A percentile compares a stretch with the other conserved stretches of the same genome.
phyloP scores from a whole-genome alignment of 2,329 filamentous ascomycete species.

The Ascochyta pisi region DNA sequence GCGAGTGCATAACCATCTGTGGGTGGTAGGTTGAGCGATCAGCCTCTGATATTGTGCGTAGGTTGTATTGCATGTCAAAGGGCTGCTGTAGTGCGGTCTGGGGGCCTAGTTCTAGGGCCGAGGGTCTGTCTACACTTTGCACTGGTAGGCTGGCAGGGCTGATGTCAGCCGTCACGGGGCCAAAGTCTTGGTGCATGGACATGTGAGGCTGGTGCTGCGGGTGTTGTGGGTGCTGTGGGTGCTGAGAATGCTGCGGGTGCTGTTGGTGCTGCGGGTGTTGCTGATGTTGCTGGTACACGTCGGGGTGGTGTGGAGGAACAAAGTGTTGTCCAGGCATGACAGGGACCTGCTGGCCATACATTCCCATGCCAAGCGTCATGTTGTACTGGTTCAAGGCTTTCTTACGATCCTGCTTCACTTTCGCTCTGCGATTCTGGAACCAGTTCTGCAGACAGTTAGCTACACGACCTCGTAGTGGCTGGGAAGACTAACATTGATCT shows the following conservation, averaged over 20 bases:
- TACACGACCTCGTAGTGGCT: not conserved
- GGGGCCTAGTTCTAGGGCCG: slow-evolving; percentile 39
- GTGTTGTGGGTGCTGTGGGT: slow-evolving; percentile 16
- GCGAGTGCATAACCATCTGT: slow-evolving; percentile 46
- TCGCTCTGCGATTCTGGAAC: slow-evolving; percentile 62
- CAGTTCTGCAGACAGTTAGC: slow-evolving; percentile 56
- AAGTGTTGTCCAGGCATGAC: slow-evolving; percentile 31
- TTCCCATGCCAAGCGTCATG: slow-evolving; percentile 42
- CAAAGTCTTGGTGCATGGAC: slow-evolving; percentile 38
- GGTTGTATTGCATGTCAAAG: slow-evolving; percentile 44
- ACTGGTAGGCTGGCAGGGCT: slow-evolving; percentile 45
- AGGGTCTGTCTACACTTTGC: slow-evolving; percentile 40
- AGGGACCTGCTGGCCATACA: slow-evolving; percentile 29
- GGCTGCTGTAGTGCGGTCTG: slow-evolving; percentile 43
- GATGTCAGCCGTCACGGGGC: slow-evolving; percentile 42
- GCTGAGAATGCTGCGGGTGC: slow-evolving; percentile 1
- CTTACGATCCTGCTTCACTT: slow-evolving; percentile 61
- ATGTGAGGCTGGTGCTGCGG: slow-evolving; percentile 36
- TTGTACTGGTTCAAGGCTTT: slow-evolving; percentile 51
- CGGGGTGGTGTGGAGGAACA: slow-evolving; percentile 10
- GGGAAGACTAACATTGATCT: slow-evolving; percentile 59
- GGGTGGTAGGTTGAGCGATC: slow-evolving; percentile 38
- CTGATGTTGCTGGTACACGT: slow-evolving; percentile 16
- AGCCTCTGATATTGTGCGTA: slow-evolving; percentile 45
- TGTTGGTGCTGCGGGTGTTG: slow-evolving; percentile 7